A percentile compares a stretch with the other conserved stretches of the same genome.
These are phyloP conservation scores for Aspergillus coremiiformis DNA, from an alignment of 495 filamentous ascomycete species.

Conservation along the genomic window DNA sequence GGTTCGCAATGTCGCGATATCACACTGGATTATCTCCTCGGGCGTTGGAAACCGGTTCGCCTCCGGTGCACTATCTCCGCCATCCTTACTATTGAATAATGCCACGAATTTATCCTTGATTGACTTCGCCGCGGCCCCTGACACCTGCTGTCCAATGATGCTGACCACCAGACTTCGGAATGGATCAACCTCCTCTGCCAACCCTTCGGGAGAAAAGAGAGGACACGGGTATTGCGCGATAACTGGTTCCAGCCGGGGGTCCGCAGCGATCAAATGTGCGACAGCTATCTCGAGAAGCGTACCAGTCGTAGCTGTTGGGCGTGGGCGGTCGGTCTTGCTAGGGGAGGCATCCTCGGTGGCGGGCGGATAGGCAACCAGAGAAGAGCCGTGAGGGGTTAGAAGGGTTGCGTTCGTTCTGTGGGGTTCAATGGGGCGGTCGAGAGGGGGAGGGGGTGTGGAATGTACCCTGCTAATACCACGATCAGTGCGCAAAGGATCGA, in stretches of 20 bases:
- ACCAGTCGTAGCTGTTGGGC: constrained; percentile 55
- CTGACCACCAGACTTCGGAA: constrained; percentile 74
- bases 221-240: constrained; percentile 69
- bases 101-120: constrained; percentile 80
- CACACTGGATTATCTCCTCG: constrained; percentile 52
- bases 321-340: constrained; percentile 45
- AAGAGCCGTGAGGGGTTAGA: constrained; percentile 69
- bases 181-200: constrained; percentile 79
- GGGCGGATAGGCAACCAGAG: constrained; percentile 51
- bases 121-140: constrained; percentile 77
- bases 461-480: constrained; percentile 18
- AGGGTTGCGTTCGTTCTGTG: constrained; percentile 68
- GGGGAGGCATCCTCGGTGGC: constrained; percentile 46
- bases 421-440: constrained; percentile 53
- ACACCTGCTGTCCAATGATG: constrained; percentile 95
- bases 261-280: constrained; percentile 68
- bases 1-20: constrained; percentile 60
- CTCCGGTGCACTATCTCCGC: constrained; percentile 9
- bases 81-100: constrained; percentile 51
- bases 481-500: constrained; percentile 10
- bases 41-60: constrained; percentile 64
- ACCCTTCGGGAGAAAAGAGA: constrained; percentile 72
- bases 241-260: constrained; percentile 63
- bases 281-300: constrained; percentile 71
- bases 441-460: constrained; percentile 36